Conservation (phyloP, 441 rosid species). For the Metrosideros polymorpha region DNA sequence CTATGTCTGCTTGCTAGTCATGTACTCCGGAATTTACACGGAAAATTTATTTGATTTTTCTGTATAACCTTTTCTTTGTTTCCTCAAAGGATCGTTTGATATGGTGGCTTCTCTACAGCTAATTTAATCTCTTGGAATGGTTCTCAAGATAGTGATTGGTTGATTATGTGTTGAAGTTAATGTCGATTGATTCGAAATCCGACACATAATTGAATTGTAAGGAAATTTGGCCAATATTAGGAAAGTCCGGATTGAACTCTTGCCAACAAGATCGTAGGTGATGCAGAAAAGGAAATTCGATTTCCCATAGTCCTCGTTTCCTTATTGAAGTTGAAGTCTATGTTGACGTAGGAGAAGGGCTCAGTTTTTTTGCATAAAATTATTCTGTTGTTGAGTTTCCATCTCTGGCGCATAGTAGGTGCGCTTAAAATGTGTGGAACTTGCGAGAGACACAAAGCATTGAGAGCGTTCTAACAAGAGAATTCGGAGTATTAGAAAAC, state of each 20-base stretch:
- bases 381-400: background rate
- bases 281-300: background rate
- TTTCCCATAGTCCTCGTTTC: too few species aligned
- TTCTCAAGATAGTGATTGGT: background rate
- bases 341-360: background rate
- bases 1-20: too few species aligned
- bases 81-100: too few species aligned
- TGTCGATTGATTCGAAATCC: background rate
- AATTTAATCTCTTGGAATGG: background rate
- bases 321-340: background rate
- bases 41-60: too few species aligned
- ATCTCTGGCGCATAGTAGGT: background rate
- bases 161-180: background rate
- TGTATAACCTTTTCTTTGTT: too few species aligned
- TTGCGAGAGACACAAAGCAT: too few species aligned
- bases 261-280: background rate
- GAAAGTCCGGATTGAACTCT: background rate
- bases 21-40: too few species aligned
- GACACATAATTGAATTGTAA: background rate
- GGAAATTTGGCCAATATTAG: background rate
- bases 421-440: background rate
- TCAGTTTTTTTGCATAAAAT: background rate
- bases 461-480: background rate
- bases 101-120: background rate
- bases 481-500: background rate